These are phyloP conservation scores for Nothophaeocryptopus gaeumannii DNA, from an alignment of 2,329 filamentous ascomycete genomes.

Conservation along the genomic window DNA sequence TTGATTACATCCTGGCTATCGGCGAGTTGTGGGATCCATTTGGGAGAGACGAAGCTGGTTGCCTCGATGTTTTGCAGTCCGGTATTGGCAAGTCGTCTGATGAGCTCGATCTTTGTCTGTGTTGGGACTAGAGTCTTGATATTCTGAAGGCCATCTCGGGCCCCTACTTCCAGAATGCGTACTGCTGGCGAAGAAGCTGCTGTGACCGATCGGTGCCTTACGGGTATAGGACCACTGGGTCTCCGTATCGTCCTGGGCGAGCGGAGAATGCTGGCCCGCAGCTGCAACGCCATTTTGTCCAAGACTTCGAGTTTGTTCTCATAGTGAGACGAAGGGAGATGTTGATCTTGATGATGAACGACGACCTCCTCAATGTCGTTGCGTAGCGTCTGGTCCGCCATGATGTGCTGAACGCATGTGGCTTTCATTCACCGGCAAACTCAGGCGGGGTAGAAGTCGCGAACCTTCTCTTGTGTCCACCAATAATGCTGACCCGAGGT, in stretches of 20 bases:
- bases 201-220: constrained; percentile 3
- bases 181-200: constrained; percentile 2
- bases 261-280: constrained; percentile 5
- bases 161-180: constrained; percentile 51
- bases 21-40: constrained; percentile 53
- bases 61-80: constrained; percentile 52
- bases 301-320: constrained; percentile 1
- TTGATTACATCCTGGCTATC: constrained; percentile 24
- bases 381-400: too few relatives aligned
- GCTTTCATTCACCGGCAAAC: too few relatives aligned
- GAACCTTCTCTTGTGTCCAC: too few relatives aligned
- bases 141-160: constrained; percentile 54
- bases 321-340: background rate
- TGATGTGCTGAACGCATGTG: too few relatives aligned
- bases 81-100: constrained; percentile 46
- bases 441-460: too few relatives aligned
- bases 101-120: constrained; percentile 50
- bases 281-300: constrained; percentile 8
- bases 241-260: background rate
- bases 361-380: background rate
- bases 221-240: background rate
- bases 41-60: constrained; percentile 53
- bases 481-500: too few relatives aligned
- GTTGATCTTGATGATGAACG: background rate
- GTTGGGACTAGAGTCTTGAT: constrained; percentile 50